A percentile compares a stretch with the other conserved stretches of the same genome.
phyloP scores from a whole-genome alignment of 2,329 filamentous ascomycete species.

The Colletotrichum caudatum region DNA sequence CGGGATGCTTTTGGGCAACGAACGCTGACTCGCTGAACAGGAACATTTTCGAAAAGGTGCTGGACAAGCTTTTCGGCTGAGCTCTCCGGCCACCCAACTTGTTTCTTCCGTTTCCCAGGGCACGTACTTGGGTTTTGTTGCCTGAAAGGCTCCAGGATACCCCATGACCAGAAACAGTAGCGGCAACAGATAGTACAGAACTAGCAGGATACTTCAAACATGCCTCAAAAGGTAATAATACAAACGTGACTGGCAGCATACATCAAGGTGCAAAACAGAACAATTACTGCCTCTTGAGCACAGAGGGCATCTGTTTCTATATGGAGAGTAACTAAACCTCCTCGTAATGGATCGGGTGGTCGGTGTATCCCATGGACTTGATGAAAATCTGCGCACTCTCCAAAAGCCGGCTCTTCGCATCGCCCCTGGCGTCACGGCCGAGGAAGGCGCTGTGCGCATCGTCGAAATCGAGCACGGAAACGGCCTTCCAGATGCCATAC shows the following conservation, averaged over 20 bases:
- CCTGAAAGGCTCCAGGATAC: background rate
- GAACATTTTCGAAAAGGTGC: constrained; percentile 21
- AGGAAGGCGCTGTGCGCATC: constrained; percentile 33
- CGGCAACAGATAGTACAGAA: background rate
- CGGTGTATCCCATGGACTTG: constrained; percentile 31
- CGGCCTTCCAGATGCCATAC: constrained; percentile 32
- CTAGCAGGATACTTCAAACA: background rate
- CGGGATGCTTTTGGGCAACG: accelerated
- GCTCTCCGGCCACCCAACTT: background rate
- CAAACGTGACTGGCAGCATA: background rate
- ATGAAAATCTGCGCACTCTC: constrained; percentile 40
- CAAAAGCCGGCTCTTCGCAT: constrained; percentile 35
- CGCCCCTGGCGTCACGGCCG: constrained; percentile 37
- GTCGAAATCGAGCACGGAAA: constrained; percentile 35
- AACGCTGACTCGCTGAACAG: constrained; percentile 1
- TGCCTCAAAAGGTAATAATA: background rate
- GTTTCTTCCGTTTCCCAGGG: background rate
- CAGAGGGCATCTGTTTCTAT: background rate
- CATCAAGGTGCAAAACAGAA: background rate
- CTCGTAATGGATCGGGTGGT: constrained; percentile 37
- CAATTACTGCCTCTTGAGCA: background rate
- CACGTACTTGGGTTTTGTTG: background rate
- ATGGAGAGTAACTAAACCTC: background rate
- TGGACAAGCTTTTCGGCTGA: constrained; percentile 35
- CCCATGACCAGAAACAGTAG: background rate